Evolutionary conservation across 148 eudicot species (phyloP).

Genomic region (Vaccinium vitisidaea): DNA sequence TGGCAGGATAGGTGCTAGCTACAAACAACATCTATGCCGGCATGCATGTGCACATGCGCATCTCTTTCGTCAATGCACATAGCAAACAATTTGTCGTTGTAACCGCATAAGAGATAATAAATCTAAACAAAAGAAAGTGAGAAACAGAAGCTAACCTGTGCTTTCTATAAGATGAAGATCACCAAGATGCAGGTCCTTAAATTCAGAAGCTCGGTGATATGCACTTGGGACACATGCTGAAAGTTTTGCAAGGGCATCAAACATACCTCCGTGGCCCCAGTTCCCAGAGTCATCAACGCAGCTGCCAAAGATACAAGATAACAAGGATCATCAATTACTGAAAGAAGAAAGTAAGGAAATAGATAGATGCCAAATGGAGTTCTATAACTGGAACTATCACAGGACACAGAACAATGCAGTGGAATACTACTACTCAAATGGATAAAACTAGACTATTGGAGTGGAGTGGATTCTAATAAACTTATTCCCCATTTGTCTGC

Average conservation of each 20-base stretch:
- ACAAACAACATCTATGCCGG: not conserved
- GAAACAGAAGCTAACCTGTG: conserved; percentile 44
- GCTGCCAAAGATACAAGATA: conserved; percentile 40
- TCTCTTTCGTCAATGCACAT: not conserved
- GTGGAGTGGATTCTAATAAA: not conserved
- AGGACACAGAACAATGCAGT: not conserved
- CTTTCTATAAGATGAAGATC: conserved; percentile 81
- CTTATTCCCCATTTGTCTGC: too few relatives aligned
- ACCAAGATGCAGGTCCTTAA: conserved; percentile 84
- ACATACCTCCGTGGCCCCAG: conserved; percentile 96
- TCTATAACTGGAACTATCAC: not conserved
- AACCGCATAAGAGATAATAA: not conserved
- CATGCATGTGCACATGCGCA: not conserved
- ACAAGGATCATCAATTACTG: not conserved
- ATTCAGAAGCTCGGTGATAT: conserved; percentile 77
- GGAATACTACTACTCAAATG: not conserved
- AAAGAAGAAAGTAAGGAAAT: not conserved
- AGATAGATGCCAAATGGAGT: not conserved
- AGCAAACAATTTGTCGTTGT: not conserved
- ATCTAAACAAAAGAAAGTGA: not conserved
- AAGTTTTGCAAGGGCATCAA: conserved; percentile 71
- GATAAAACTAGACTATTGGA: not conserved
- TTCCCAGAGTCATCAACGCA: conserved; percentile 91
- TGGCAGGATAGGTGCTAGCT: not conserved
- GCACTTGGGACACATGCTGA: conserved; percentile 66